These are phyloP conservation scores for Clitopilus hobsonii DNA, from an alignment of 768 basidiomycete species.

Conservation along the genomic window DNA sequence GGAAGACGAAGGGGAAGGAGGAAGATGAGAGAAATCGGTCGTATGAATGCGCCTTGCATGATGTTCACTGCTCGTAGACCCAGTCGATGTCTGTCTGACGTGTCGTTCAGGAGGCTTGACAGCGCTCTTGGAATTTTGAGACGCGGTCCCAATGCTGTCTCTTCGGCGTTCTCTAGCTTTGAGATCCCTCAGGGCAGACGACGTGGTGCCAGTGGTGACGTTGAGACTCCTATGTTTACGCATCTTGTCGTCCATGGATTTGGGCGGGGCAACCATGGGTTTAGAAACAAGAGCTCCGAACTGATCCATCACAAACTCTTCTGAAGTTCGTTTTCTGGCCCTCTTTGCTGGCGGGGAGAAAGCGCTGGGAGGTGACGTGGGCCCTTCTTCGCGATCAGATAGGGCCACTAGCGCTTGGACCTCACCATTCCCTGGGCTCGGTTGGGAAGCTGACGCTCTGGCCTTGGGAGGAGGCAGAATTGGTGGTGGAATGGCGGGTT, in stretches of 20 bases:
- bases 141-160: constrained; percentile 47
- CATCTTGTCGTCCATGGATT: constrained; percentile 45
- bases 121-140: constrained; percentile 27
- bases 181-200: constrained; percentile 28
- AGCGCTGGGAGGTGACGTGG: constrained; percentile 56
- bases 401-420: constrained; percentile 10
- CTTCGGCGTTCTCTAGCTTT: constrained; percentile 52
- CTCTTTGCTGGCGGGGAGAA: constrained; percentile 49
- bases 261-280: constrained; percentile 27
- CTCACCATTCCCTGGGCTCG: constrained; percentile 6
- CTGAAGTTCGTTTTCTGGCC: constrained; percentile 73
- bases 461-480: constrained; percentile 25
- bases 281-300: constrained; percentile 57
- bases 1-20: constrained; percentile 87
- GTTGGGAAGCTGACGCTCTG: constrained; percentile 16
- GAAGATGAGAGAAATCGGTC: constrained; percentile 84
- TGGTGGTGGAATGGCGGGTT: constrained; percentile 28
- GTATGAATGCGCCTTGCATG: constrained; percentile 58
- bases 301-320: constrained; percentile 80
- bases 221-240: constrained; percentile 76
- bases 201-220: constrained; percentile 36
- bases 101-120: constrained; percentile 41
- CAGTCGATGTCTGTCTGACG: constrained; percentile 60
- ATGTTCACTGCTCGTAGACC: constrained; percentile 53
- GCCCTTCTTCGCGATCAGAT: not conserved